Conservation (phyloP, 306 rosid species). For the Prunus padus region DNA sequence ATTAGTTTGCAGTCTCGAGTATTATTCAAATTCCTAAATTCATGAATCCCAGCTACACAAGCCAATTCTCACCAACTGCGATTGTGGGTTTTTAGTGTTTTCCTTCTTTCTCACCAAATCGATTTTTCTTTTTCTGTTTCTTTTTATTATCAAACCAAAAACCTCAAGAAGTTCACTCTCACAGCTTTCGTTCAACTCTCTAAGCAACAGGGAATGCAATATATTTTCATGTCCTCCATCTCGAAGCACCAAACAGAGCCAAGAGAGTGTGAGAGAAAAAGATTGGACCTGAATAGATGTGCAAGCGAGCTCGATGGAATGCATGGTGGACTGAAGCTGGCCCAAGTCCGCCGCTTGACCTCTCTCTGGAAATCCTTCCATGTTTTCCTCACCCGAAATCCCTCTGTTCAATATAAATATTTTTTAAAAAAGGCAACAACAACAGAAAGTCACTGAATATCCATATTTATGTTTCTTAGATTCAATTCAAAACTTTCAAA, state of each 20-base stretch:
- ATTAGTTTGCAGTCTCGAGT: background rate
- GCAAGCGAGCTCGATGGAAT: constrained; percentile 79
- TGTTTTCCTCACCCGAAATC: constrained; percentile 25
- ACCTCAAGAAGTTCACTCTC: background rate
- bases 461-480: background rate
- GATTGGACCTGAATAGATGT: constrained; percentile 70
- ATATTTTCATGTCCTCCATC: background rate
- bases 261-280: constrained; percentile 2
- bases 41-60: background rate
- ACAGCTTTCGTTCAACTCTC: constrained; percentile 1
- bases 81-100: background rate
- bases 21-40: background rate
- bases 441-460: background rate
- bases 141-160: background rate
- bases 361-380: constrained; percentile 64
- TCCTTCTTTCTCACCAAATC: background rate
- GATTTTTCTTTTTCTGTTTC: background rate
- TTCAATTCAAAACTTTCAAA: background rate
- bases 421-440: no score
- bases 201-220: background rate
- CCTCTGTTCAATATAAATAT: background rate
- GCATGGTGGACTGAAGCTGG: constrained; percentile 86
- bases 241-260: background rate
- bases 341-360: constrained; percentile 45
- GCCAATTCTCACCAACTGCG: background rate